Conservation (phyloP, 1,284 basidiomycete genomes). For the Inonotus hispidus region DNA sequence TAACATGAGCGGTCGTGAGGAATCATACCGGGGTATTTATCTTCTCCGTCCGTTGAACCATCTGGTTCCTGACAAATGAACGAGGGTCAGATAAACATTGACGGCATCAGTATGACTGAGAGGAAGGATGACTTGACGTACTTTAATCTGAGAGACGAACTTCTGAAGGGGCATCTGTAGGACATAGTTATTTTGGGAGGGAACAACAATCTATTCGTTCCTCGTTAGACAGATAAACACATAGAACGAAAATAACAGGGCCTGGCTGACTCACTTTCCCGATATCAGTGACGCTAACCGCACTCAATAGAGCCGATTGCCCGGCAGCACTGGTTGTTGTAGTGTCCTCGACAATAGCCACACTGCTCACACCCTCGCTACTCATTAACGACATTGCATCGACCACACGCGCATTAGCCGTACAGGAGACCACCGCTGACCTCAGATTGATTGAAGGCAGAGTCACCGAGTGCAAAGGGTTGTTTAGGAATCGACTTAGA, state of each 20-base stretch:
- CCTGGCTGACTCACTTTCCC: slow-evolving; percentile 46
- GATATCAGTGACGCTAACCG: slow-evolving; percentile 73
- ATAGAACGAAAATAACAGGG: not conserved
- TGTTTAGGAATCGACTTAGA: slow-evolving; percentile 44
- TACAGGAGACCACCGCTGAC: slow-evolving; percentile 51
- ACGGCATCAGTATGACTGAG: not conserved
- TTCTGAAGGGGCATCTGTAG: slow-evolving; percentile 57
- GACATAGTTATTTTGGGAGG: slow-evolving; percentile 69
- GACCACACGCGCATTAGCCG: slow-evolving; percentile 52
- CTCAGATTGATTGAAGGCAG: slow-evolving; percentile 63
- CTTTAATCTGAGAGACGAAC: slow-evolving; percentile 67
- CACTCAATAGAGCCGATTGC: slow-evolving; percentile 54
- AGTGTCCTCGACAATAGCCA: slow-evolving; percentile 62
- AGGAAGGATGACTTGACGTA: slow-evolving; percentile 22
- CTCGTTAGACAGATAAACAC: not conserved
- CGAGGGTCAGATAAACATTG: not conserved
- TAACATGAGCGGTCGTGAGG: not conserved
- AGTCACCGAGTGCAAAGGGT: slow-evolving; percentile 48
- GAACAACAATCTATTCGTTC: slow-evolving; percentile 54
- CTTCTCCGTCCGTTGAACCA: slow-evolving; percentile 65
- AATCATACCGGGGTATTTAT: slow-evolving; percentile 61
- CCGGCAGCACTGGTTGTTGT: slow-evolving; percentile 26
- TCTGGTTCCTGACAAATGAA: slow-evolving; percentile 45
- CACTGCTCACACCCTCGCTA: slow-evolving; percentile 71
- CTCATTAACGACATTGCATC: slow-evolving; percentile 79